Evolutionary conservation across 441 rosid species (phyloP).

Genomic region (Euphorbia celastroides): DNA sequence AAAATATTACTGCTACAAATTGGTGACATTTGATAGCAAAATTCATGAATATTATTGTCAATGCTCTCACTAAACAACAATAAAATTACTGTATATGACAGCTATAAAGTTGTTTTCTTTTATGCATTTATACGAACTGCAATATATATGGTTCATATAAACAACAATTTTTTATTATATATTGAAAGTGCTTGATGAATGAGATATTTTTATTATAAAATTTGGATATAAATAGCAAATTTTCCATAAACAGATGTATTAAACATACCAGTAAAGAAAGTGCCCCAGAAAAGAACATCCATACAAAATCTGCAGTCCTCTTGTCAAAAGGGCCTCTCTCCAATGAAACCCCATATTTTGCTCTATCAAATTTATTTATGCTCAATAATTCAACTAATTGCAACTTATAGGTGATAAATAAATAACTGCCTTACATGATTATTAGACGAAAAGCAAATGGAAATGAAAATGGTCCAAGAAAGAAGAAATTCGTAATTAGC

Average conservation of each 20-base stretch:
- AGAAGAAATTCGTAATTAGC: slow-evolving; percentile 51
- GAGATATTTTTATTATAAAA: background rate
- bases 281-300: slow-evolving; percentile 69
- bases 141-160: too few relatives aligned
- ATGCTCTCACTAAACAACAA: too few relatives aligned
- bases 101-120: too few relatives aligned
- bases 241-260: too few relatives aligned
- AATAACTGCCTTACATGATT: slow-evolving; percentile 36
- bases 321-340: slow-evolving; percentile 68
- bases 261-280: slow-evolving; percentile 45
- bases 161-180: too few relatives aligned
- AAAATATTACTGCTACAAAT: too few relatives aligned
- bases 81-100: too few relatives aligned
- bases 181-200: background rate
- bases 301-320: slow-evolving; percentile 60
- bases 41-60: too few relatives aligned
- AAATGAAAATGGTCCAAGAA: slow-evolving; percentile 51
- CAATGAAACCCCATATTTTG: slow-evolving; percentile 51
- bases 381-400: background rate
- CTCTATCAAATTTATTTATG: slow-evolving; percentile 23
- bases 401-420: too few relatives aligned
- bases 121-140: too few relatives aligned
- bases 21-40: too few relatives aligned
- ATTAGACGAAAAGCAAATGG: slow-evolving; percentile 49
- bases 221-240: too few relatives aligned